Conservation (phyloP, 345 rosid species). For the Populus alba region DNA sequence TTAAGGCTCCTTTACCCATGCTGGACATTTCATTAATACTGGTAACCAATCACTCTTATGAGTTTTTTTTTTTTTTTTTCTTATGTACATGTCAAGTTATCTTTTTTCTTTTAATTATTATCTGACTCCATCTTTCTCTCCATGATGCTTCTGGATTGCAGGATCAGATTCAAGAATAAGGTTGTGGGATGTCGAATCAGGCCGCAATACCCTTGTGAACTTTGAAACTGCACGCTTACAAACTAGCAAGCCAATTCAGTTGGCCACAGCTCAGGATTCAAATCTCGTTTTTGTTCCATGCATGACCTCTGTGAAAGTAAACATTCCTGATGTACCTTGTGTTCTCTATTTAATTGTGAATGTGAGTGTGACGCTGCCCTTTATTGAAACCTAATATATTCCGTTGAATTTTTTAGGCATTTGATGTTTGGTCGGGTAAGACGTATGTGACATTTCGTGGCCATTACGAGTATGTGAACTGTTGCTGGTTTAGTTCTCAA, state of each 20-base stretch:
- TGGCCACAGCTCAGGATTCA: slow-evolving; percentile 65
- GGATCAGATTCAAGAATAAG: slow-evolving; percentile 96
- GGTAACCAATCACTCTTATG: no score
- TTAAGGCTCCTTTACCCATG: neutral
- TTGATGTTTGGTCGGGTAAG: slow-evolving; percentile 82
- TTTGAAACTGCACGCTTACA: slow-evolving; percentile 82
- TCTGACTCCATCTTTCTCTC: slow-evolving; percentile 2
- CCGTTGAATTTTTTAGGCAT: slow-evolving; percentile 46
- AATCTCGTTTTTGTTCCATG: slow-evolving; percentile 78
- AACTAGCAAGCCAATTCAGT: slow-evolving; percentile 62
- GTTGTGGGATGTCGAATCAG: slow-evolving; percentile 90
- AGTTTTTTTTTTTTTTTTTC: no score
- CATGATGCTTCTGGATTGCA: slow-evolving; percentile 30
- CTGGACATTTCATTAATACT: neutral
- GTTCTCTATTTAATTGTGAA: neutral
- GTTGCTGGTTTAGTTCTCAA: slow-evolving; percentile 71
- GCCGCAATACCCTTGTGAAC: slow-evolving; percentile 90
- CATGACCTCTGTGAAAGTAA: slow-evolving; percentile 77
- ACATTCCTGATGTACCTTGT: slow-evolving; percentile 6
- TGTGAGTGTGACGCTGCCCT: neutral
- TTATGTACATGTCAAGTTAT: neutral
- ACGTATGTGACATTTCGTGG: slow-evolving; percentile 58
- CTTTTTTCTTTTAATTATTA: neutral
- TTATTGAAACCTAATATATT: slow-evolving; percentile 3
- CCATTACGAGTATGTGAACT: slow-evolving; percentile 77